Evolutionary conservation across 352 stramenopile species (phyloP).

Genomic region (Hyaloperonospora arabidopsidis): DNA sequence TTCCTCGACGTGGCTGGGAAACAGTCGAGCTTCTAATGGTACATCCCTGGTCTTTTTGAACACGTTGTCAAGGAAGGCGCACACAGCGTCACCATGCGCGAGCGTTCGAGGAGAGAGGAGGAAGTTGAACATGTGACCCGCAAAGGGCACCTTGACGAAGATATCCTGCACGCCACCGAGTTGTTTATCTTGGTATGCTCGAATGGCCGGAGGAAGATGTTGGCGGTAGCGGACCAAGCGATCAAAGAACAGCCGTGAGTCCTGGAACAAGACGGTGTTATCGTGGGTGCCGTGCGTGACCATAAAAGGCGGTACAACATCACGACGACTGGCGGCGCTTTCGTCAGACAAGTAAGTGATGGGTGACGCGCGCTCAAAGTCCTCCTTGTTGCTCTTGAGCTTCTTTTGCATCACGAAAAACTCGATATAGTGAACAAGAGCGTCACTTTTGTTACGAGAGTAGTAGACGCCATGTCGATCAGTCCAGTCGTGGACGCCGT

Average conservation of each 20-base stretch:
- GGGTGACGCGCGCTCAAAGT: conserved; percentile 46
- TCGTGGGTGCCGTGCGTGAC: conserved; percentile 52
- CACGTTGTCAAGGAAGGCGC: conserved; percentile 47
- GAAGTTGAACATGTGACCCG: conserved; percentile 61
- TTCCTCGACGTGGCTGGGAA: conserved; percentile 9
- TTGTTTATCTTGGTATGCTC: conserved; percentile 16
- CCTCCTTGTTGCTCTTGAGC: conserved; percentile 33
- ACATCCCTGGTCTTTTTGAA: conserved; percentile 37
- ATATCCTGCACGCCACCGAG: conserved; percentile 40
- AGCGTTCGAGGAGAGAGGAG: conserved; percentile 45
- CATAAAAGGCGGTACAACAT: conserved; percentile 48
- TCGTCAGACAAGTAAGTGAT: conserved; percentile 38
- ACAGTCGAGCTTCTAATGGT: conserved; percentile 22
- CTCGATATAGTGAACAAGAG: conserved; percentile 41
- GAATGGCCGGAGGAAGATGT: conserved; percentile 17
- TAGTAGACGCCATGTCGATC: conserved; percentile 52
- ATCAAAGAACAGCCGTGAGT: conserved; percentile 53
- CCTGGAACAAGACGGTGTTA: conserved; percentile 46
- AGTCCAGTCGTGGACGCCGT: conserved; percentile 51
- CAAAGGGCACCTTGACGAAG: conserved; percentile 44
- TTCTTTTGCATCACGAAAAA: conserved; percentile 59
- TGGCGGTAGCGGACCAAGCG: conserved; percentile 35
- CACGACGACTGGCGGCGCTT: conserved; percentile 10
- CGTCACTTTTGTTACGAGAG: conserved; percentile 33
- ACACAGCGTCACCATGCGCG: conserved; percentile 46